A percentile compares a stretch with the other conserved stretches of the same genome.
Evolutionary conservation across 1,284 basidiomycete genomes (phyloP).

Genomic region (Trametes versicolor): DNA sequence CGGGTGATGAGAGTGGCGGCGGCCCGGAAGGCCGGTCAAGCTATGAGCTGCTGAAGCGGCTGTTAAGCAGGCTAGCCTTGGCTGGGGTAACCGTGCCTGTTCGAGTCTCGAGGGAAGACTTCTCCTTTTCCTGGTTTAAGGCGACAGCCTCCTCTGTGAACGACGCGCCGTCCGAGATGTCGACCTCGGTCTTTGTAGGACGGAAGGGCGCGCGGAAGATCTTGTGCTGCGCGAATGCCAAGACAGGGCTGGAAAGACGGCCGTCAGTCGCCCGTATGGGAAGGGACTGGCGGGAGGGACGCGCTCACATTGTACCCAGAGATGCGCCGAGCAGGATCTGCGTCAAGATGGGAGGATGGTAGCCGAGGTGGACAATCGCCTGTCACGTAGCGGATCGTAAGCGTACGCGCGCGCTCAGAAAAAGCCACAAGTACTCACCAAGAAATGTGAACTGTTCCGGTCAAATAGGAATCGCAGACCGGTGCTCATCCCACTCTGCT

Average conservation of each 20-base stretch:
- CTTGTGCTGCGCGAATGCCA: slow-evolving; percentile 43
- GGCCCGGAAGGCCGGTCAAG: not conserved
- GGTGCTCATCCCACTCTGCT: slow-evolving; percentile 68
- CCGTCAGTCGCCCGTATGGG: slow-evolving; percentile 1
- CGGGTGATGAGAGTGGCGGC: not conserved
- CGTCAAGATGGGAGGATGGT: slow-evolving; percentile 56
- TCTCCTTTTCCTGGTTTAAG: slow-evolving; percentile 11
- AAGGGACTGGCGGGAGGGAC: not conserved
- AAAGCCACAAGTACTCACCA: slow-evolving; percentile 50
- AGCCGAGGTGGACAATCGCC: slow-evolving; percentile 57
- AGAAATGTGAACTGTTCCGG: slow-evolving; percentile 63
- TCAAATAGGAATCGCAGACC: slow-evolving; percentile 72
- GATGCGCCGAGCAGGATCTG: slow-evolving; percentile 58
- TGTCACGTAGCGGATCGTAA: slow-evolving; percentile 34
- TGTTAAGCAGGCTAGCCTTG: slow-evolving; percentile 24
- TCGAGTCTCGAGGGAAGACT: slow-evolving; percentile 1
- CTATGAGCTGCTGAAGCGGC: slow-evolving; percentile 28
- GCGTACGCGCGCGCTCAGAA: slow-evolving; percentile 5
- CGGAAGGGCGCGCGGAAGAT: slow-evolving; percentile 44
- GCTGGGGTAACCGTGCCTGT: slow-evolving; percentile 6
- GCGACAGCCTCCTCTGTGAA: slow-evolving; percentile 15
- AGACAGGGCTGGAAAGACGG: slow-evolving; percentile 36
- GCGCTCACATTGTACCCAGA: slow-evolving; percentile 41
- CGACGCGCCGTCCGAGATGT: slow-evolving; percentile 14
- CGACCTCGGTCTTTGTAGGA: slow-evolving; percentile 14